Evolutionary conservation across 2,329 filamentous ascomycete species (phyloP), one percentile per base, ranked within the genome.

Genomic region (Catunica adiposa): DNA sequence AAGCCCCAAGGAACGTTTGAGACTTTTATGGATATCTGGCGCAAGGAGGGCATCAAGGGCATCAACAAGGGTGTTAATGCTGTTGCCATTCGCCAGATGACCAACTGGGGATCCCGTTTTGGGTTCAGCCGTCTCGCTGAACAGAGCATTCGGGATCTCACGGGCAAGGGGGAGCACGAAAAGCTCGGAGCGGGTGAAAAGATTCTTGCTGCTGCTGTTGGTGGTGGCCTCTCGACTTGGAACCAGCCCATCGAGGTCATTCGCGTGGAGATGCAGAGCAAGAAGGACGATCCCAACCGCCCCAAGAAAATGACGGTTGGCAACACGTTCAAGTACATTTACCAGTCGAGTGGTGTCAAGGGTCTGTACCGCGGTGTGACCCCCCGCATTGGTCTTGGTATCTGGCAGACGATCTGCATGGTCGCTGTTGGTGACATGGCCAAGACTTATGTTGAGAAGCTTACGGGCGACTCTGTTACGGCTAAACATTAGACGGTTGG

Each of bases 341-440:
- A 97, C 74, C 67, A 77, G 62, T 80, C 79, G 67, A 96, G 94
- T 71, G 92, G 92, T 59, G 51, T 97, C 66, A 85, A 82, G 75
- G 92, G 92, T 66, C 77, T 98, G 62, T 98, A 98, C 78, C 87
- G 92, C 67, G 92, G 92, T 67, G 90, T 98, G 61, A 78, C 88
- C 63, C 92, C 92, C 64, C 84, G 92, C 69, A 89, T 98, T 68
- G 89, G 89, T 63, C 82, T 98, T 61, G 84, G 92, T 67, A 80
- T 98, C 74, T 98, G 92, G 92, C 92, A 98, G 79, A 98, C 92
- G 60, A 85, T 98, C 66, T 98, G 92, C 79, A 98, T 98, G 92
- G 92, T 98, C 72, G 92, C 90, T 66, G 78, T 97, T 71, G 92
- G 92, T 73, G 92, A 97, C 74, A 89, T 94, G 89, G 80, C 80